Percentiles rank a stretch among this genome's conserved stretches.
Conservation (phyloP, 441 rosid species). For the Bruguiera hainesii region DNA sequence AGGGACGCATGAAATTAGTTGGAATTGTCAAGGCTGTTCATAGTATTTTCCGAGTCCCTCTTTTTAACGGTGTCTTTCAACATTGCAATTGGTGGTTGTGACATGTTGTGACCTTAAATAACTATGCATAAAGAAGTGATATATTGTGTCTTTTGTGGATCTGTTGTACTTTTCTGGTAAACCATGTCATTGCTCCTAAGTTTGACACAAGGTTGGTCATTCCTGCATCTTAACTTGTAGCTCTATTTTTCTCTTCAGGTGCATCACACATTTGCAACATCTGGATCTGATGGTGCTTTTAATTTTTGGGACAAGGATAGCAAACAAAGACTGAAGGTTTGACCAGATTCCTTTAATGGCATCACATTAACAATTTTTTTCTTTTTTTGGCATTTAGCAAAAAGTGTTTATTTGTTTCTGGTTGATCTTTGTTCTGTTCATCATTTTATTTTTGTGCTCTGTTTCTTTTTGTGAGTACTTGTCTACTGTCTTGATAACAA, state of each 20-base stretch:
- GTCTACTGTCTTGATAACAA: too few relatives aligned
- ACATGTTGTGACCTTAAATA: too few relatives aligned
- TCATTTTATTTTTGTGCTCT: too few relatives aligned
- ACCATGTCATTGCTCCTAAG: neutral
- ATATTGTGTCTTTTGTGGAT: neutral
- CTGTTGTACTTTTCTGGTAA: neutral
- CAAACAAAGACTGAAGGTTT: conserved; percentile 92
- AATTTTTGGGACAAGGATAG: conserved; percentile 99
- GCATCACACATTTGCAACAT: conserved; percentile 94
- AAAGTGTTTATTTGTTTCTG: neutral
- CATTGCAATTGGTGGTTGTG: too few relatives aligned
- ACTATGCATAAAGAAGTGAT: too few relatives aligned
- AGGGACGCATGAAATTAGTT: neutral
- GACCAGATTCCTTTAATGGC: conserved; percentile 9
- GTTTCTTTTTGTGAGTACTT: too few relatives aligned
- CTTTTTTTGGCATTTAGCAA: neutral
- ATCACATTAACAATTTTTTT: neutral
- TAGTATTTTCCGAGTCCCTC: too few relatives aligned
- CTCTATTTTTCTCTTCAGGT: conserved; percentile 38
- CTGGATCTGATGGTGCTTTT: conserved; percentile 97
- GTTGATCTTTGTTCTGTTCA: too few relatives aligned
- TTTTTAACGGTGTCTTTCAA: too few relatives aligned
- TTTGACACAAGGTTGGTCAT: neutral
- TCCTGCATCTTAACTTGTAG: conserved; percentile 1
- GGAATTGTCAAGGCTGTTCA: neutral